These are phyloP conservation scores for Theobroma cacao DNA, from an alignment of 345 rosid genomes.

Conservation along the genomic window DNA sequence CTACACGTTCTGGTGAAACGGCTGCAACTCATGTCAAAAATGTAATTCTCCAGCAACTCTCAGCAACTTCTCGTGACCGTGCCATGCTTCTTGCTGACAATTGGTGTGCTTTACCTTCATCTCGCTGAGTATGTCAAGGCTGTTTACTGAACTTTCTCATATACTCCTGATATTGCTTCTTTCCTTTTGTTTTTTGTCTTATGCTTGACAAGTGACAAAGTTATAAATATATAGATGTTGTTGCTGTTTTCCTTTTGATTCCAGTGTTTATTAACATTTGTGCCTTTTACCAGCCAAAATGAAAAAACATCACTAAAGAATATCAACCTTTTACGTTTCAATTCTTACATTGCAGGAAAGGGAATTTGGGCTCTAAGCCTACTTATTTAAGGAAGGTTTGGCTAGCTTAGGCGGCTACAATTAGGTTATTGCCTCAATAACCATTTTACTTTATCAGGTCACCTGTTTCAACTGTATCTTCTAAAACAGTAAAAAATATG, in stretches of 20 bases:
- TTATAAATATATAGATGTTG: background rate
- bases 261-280: too few relatives aligned
- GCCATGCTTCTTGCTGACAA: conserved; percentile 52
- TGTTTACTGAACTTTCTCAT: background rate
- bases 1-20: conserved; percentile 76
- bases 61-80: conserved; percentile 48
- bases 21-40: conserved; percentile 73
- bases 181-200: background rate
- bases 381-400: too few relatives aligned
- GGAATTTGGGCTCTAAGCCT: too few relatives aligned
- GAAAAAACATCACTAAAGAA: too few relatives aligned
- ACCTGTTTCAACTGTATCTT: background rate
- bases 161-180: background rate
- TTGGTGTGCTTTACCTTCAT: conserved; percentile 55
- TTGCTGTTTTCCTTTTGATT: background rate
- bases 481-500: background rate
- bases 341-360: too few relatives aligned
- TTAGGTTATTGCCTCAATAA: background rate
- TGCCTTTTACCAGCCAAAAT: too few relatives aligned
- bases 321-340: too few relatives aligned
- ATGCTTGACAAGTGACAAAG: background rate
- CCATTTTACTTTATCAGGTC: background rate
- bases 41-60: conserved; percentile 64
- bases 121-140: conserved; percentile 21
- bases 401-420: too few relatives aligned